Base-by-base conservation (phyloP, 1,284 basidiomycete genomes). In the Heterobasidion irregulare region DNA sequence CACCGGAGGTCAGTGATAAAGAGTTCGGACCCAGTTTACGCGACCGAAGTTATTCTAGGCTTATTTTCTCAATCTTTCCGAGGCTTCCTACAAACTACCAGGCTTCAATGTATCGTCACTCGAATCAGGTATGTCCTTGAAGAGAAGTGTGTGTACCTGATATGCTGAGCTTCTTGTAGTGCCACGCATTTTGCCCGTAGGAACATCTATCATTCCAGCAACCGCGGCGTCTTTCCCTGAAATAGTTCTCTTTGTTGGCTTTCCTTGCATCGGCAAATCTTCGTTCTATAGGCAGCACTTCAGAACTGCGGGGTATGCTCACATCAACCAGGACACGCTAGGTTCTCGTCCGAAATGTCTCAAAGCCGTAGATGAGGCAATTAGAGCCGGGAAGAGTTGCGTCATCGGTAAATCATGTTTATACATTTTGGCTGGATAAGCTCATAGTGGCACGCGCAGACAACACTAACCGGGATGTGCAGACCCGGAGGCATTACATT, bases 311-410 rank as follows among this genome's bases (percentile, higher is more conserved):
- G 82, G 77, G 12, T 96, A 98, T 66, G 72, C 77, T 3, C 91
- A 94, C 62, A 76, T 97, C 57, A 95, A 95, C 66, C 93, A 96
- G 70, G 93, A 96, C 67, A 84, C 74, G 1, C 72, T 98, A 1
- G 80, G 79, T 54, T 84, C 83, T 10, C 77, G 89, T 47, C 74
- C 82, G 6, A 92, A 85, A 65, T 97, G 94, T 62, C 59, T 94
- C 36, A 82, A 78, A 60, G 78, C 77, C 0, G 83, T 84, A 0
- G 75, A 82, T 50, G 77, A 80, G 47, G 75, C 77, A 0, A 63
- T 96, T 19, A 62, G 68, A 19, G 72, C 72, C 0, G 82, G 81
- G 5, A 74, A 78, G 63, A 84, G 83, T 54, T 89, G 89, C 61
- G 89, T 94, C 8, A 75, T 97, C 47, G 91, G 91, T 86, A 59